Percentiles rank a stretch among this genome's conserved stretches.
These are phyloP conservation scores for Trichoderma asperellum DNA, from an alignment of 2,329 filamentous ascomycete species.

Conservation along the genomic window DNA sequence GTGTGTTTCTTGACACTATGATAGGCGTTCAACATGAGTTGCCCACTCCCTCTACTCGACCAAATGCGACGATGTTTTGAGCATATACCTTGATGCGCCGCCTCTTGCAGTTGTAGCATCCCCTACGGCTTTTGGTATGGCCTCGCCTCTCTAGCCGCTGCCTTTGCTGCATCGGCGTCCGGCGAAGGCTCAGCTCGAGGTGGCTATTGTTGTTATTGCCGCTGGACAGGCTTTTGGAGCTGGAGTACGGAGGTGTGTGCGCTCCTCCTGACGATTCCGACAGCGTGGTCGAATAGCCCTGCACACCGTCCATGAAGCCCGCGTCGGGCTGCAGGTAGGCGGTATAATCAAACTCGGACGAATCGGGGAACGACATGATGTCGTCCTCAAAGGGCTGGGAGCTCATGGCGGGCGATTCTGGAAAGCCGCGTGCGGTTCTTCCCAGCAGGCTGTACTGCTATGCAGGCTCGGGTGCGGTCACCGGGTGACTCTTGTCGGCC, in stretches of 20 bases:
- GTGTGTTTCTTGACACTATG: conserved; percentile 66
- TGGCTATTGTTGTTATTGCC: conserved; percentile 20
- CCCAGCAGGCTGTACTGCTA: not conserved
- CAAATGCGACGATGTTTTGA: not conserved
- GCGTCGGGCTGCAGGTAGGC: conserved; percentile 44
- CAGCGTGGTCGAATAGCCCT: conserved; percentile 27
- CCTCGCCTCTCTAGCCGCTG: conserved; percentile 59
- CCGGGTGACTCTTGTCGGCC: conserved; percentile 19
- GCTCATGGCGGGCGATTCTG: conserved; percentile 36
- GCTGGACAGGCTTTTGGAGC: conserved; percentile 35
- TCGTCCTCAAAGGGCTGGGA: conserved; percentile 36
- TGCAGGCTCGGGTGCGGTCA: conserved; percentile 1
- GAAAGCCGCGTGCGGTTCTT: not conserved
- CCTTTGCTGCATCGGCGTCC: conserved; percentile 36
- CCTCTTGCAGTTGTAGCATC: conserved; percentile 70
- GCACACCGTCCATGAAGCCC: conserved; percentile 32
- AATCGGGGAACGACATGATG: conserved; percentile 39
- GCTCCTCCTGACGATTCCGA: conserved; percentile 40
- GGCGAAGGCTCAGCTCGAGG: conserved; percentile 29
- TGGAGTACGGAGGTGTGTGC: conserved; percentile 39
- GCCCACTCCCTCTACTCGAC: not conserved
- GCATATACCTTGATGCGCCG: conserved; percentile 62
- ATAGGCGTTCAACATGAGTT: not conserved
- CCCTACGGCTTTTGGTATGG: conserved; percentile 67
- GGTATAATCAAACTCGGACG: conserved; percentile 46